Evolutionary conservation across 805 yeast species (phyloP).

Genomic region (Zygotorulaspora florentina): DNA sequence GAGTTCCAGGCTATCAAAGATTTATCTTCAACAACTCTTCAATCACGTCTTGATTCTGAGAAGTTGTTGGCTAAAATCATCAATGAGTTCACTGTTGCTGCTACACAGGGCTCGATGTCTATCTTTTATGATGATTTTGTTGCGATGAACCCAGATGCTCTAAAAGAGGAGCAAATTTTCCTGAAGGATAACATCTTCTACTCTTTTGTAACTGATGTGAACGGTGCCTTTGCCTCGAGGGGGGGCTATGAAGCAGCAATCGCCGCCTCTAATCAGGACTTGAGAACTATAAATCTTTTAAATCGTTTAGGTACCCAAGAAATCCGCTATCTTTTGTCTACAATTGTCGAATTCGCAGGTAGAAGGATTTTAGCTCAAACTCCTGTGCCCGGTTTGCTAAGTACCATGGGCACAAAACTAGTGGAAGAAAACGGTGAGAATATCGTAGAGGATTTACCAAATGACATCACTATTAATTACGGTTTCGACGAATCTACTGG

Average conservation of each 20-base stretch:
- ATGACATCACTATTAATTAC: slow-evolving; percentile 55
- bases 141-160: slow-evolving; percentile 79
- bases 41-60: slow-evolving; percentile 72
- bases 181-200: slow-evolving; percentile 83
- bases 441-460: slow-evolving; percentile 34
- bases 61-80: slow-evolving; percentile 64
- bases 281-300: slow-evolving; percentile 63
- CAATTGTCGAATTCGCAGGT: slow-evolving; percentile 89
- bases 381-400: slow-evolving; percentile 80
- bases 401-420: slow-evolving; percentile 38
- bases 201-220: slow-evolving; percentile 62
- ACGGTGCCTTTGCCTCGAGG: slow-evolving; percentile 53
- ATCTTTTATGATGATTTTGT: slow-evolving; percentile 68
- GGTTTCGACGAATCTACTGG: slow-evolving; percentile 66
- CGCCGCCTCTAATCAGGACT: slow-evolving; percentile 72
- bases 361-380: slow-evolving; percentile 86
- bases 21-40: slow-evolving; percentile 52
- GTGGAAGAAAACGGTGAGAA: slow-evolving; percentile 40
- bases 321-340: slow-evolving; percentile 68
- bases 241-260: slow-evolving; percentile 89
- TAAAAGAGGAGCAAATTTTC: slow-evolving; percentile 57
- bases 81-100: slow-evolving; percentile 70
- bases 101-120: slow-evolving; percentile 74
- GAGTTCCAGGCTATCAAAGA: slow-evolving; percentile 83
- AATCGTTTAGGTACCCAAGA: slow-evolving; percentile 61